Conservation (phyloP, 495 filamentous ascomycete species). For the Trichoderma reesei region DNA sequence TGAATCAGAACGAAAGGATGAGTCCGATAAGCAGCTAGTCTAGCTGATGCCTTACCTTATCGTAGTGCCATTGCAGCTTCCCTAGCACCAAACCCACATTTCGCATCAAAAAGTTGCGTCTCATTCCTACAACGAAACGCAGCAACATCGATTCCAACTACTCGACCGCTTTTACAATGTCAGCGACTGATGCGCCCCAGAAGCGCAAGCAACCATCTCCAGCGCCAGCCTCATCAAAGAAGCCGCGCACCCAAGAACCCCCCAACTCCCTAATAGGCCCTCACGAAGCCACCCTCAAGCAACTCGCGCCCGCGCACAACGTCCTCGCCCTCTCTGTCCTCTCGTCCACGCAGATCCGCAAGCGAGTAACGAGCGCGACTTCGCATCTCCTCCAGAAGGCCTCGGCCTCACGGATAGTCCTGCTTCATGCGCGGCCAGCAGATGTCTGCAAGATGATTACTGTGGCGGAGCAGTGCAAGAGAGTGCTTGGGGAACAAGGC, state of each 20-base stretch:
- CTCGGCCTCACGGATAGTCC: constrained; percentile 20
- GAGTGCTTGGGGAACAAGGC: constrained; percentile 41
- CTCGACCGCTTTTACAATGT: neutral
- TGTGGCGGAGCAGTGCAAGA: constrained; percentile 54
- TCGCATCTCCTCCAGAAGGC: constrained; percentile 22
- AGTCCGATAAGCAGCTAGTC: too few species aligned
- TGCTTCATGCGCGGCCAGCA: constrained; percentile 43
- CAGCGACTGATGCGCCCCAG: neutral
- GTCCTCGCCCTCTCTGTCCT: constrained; percentile 38
- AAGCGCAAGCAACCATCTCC: constrained; percentile 13
- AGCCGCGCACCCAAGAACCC: neutral
- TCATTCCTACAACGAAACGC: neutral
- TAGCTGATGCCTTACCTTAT: neutral
- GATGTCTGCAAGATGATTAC: constrained; percentile 51
- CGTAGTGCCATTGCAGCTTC: neutral
- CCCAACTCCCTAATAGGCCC: constrained; percentile 11
- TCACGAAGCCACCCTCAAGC: constrained; percentile 21
- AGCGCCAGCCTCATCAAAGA: constrained; percentile 9
- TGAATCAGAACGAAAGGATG: too few species aligned
- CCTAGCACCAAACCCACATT: constrained; percentile 2
- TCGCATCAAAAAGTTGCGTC: neutral
- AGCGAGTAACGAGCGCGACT: constrained; percentile 39
- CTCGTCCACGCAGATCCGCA: constrained; percentile 45
- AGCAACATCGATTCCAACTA: neutral
- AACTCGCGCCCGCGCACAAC: constrained; percentile 25